phyloP scores from a whole-genome alignment of 441 rosid genomes.

The Heliophila coronopifolia region DNA sequence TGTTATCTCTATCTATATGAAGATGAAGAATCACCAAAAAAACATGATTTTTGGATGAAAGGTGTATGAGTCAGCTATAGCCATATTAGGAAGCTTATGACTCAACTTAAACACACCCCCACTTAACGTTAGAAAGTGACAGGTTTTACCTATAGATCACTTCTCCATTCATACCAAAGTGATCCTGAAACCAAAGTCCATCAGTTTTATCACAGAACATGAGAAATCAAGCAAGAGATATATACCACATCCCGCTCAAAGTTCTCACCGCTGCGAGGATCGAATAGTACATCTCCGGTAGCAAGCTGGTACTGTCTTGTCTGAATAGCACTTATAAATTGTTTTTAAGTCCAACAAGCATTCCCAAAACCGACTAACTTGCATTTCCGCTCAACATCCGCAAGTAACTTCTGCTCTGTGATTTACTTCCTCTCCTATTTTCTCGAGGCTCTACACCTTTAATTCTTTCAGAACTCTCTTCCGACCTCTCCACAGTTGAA shows the following conservation, averaged over 20 bases:
- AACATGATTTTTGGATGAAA: no score
- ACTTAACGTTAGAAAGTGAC: no score
- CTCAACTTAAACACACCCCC: no score
- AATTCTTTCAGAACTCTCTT: conserved; percentile 29
- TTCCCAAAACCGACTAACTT: conserved; percentile 75
- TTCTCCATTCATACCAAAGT: no score
- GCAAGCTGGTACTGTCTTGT: conserved; percentile 68
- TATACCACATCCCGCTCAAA: conserved; percentile 66
- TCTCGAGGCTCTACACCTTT: conserved; percentile 29
- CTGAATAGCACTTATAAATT: conserved; percentile 69
- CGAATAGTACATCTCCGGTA: conserved; percentile 66
- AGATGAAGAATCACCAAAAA: no score
- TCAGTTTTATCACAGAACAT: neutral
- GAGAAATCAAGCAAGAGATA: conserved; percentile 6
- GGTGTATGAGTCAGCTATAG: no score
- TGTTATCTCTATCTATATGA: no score
- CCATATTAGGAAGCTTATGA: no score
- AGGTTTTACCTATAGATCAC: no score
- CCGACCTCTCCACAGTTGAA: conserved; percentile 27
- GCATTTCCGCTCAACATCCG: conserved; percentile 49
- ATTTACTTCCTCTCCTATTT: conserved; percentile 43
- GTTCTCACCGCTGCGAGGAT: conserved; percentile 76
- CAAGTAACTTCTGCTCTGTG: conserved; percentile 44
- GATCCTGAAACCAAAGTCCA: conserved; percentile 42
- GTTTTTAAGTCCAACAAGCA: conserved; percentile 79